These are phyloP conservation scores for Eutrema heterophyllum DNA, from an alignment of 345 rosid species.

Conservation along the genomic window DNA sequence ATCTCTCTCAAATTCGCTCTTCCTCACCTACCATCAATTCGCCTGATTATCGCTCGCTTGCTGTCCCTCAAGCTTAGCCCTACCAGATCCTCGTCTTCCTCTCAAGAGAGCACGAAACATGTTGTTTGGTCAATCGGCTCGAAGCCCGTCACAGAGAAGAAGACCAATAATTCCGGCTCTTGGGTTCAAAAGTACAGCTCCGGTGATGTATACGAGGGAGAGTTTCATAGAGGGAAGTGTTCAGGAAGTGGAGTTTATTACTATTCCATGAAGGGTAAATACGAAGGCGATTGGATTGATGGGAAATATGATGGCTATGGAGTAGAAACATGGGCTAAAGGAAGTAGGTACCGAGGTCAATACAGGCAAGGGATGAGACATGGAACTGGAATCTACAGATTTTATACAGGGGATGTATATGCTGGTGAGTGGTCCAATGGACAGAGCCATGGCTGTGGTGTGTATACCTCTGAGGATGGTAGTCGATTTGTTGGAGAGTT, in stretches of 20 bases:
- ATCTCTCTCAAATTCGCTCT: constrained; percentile 46
- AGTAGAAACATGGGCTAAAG: constrained; percentile 85
- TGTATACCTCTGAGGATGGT: constrained; percentile 74
- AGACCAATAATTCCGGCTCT: constrained; percentile 50
- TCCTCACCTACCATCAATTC: constrained; percentile 56
- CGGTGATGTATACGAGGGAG: constrained; percentile 85
- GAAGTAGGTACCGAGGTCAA: constrained; percentile 79
- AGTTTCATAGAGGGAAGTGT: constrained; percentile 68
- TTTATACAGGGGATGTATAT: constrained; percentile 78
- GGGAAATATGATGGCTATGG: constrained; percentile 83
- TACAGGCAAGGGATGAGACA: constrained; percentile 82
- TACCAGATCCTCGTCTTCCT: constrained; percentile 29
- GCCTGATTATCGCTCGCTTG: constrained; percentile 56
- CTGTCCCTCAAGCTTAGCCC: constrained; percentile 47
- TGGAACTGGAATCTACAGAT: constrained; percentile 75
- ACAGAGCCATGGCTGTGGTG: constrained; percentile 83
- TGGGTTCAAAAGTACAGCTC: constrained; percentile 68
- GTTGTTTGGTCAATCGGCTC: constrained; percentile 89
- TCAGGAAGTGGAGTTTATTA: constrained; percentile 83
- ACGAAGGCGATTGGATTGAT: constrained; percentile 85
- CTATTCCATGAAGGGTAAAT: constrained; percentile 66
- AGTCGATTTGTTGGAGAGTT: constrained; percentile 74
- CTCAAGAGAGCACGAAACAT: constrained; percentile 35
- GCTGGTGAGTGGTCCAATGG: constrained; percentile 91
- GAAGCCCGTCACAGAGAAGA: constrained; percentile 49